A percentile compares a stretch with the other conserved stretches of the same genome.
Conservation (phyloP, 495 filamentous ascomycete genomes). For the Aspergillus sparsus region DNA sequence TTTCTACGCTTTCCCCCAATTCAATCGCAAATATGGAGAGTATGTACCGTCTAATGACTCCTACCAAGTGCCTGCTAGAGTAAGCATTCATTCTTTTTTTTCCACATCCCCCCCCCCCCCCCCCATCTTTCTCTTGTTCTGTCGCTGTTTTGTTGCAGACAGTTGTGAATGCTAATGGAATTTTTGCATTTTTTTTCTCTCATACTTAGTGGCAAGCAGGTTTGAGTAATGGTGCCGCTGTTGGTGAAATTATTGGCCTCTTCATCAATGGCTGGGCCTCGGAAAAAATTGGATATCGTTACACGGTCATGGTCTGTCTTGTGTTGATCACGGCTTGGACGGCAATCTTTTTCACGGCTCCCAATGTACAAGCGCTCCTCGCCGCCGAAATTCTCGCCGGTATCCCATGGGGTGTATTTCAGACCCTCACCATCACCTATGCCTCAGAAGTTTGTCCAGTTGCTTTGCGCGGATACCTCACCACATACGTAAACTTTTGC, state of each 20-base stretch:
- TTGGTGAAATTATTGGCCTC: conserved; percentile 75
- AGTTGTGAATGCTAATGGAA: conserved; percentile 7
- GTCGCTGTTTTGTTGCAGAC: neutral
- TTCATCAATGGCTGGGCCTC: conserved; percentile 76
- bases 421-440: conserved; percentile 77
- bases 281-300: conserved; percentile 72
- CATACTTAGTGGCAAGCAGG: conserved; percentile 67
- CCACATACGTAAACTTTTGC: conserved; percentile 80
- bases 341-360: conserved; percentile 75
- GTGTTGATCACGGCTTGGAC: conserved; percentile 67
- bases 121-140: neutral
- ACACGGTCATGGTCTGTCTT: conserved; percentile 70
- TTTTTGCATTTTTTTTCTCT: neutral
- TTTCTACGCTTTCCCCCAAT: conserved; percentile 52
- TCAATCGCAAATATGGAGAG: conserved; percentile 71
- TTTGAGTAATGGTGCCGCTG: conserved; percentile 65
- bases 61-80: conserved; percentile 65
- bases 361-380: conserved; percentile 65
- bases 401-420: conserved; percentile 81
- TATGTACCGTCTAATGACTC: conserved; percentile 48
- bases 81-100: conserved; percentile 28
- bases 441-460: conserved; percentile 79
- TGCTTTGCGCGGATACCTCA: conserved; percentile 69
- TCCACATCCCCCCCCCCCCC: neutral
- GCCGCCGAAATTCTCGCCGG: conserved; percentile 76